Conservation (phyloP, 495 filamentous ascomycete genomes). For the Glonium stellatum region DNA sequence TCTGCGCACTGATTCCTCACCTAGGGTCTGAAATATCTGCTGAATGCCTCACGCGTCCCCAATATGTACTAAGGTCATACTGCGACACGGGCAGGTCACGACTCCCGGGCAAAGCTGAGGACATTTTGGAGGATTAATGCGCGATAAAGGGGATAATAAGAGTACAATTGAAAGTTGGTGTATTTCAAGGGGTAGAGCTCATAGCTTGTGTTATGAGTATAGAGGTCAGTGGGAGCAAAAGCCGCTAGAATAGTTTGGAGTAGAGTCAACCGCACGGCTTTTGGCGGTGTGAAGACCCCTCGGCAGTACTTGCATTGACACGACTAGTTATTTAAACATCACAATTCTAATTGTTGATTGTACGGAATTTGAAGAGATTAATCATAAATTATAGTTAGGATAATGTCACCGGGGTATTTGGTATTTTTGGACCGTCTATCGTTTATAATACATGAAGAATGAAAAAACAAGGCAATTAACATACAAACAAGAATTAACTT, state of each 20-base stretch:
- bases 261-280: neutral
- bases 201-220: neutral
- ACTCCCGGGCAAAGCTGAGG: slow-evolving; percentile 76
- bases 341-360: too few species aligned
- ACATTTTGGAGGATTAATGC: slow-evolving; percentile 51
- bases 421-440: too few species aligned
- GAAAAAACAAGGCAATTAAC: too few species aligned
- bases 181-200: neutral
- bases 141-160: neutral
- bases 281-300: neutral
- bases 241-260: neutral
- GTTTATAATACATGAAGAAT: too few species aligned
- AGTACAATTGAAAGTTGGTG: neutral
- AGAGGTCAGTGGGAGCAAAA: neutral
- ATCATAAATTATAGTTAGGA: too few species aligned
- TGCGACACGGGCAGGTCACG: slow-evolving; percentile 83
- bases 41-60: slow-evolving; percentile 87
- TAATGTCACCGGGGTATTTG: too few species aligned
- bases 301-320: neutral
- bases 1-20: slow-evolving; percentile 49
- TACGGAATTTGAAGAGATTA: too few species aligned
- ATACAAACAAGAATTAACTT: neutral
- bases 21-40: slow-evolving; percentile 89
- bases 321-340: too few species aligned
- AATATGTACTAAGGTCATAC: slow-evolving; percentile 88